These are phyloP conservation scores for Ascochyta clinopodiicola DNA, from an alignment of 2,329 filamentous ascomycete species.

Conservation along the genomic window DNA sequence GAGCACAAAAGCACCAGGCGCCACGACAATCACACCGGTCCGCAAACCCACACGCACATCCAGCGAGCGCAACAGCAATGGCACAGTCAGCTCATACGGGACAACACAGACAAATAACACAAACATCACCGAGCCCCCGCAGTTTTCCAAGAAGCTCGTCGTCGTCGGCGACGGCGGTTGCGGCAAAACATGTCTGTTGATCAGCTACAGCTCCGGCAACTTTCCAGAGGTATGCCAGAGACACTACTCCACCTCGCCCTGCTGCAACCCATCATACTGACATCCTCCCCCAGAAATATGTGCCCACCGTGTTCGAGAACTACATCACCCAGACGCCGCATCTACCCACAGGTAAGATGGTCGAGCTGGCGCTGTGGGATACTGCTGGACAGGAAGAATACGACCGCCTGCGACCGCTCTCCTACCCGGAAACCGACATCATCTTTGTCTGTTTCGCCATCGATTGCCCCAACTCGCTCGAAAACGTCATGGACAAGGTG, in stretches of 20 bases:
- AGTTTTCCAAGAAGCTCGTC: conserved; percentile 99
- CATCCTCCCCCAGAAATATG: conserved; percentile 80
- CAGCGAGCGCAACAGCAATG: conserved; percentile 78
- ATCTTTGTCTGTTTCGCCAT: conserved; percentile 99
- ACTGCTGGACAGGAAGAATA: conserved; percentile 99
- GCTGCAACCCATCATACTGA: conserved; percentile 8
- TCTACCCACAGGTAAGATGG: conserved; percentile 84
- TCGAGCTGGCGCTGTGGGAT: conserved; percentile 97
- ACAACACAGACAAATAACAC: conserved; percentile 81
- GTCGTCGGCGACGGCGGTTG: conserved; percentile 98
- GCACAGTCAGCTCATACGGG: conserved; percentile 84
- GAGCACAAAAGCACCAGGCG: conserved; percentile 50
- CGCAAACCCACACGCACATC: conserved; percentile 58
- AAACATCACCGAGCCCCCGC: conserved; percentile 85
- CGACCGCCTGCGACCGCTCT: conserved; percentile 91
- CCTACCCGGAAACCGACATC: conserved; percentile 96
- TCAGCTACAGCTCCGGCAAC: conserved; percentile 98
- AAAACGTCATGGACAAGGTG: conserved; percentile 99
- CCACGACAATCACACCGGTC: conserved; percentile 42
- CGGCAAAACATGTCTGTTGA: conserved; percentile 97
- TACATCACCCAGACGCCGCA: conserved; percentile 98
- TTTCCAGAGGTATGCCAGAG: conserved; percentile 82
- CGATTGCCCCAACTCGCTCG: conserved; percentile 95
- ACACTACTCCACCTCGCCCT: neutral
- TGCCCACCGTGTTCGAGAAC: conserved; percentile 98